phyloP scores from a whole-genome alignment of 768 basidiomycete genomes.

The Kondoa subrosea region DNA sequence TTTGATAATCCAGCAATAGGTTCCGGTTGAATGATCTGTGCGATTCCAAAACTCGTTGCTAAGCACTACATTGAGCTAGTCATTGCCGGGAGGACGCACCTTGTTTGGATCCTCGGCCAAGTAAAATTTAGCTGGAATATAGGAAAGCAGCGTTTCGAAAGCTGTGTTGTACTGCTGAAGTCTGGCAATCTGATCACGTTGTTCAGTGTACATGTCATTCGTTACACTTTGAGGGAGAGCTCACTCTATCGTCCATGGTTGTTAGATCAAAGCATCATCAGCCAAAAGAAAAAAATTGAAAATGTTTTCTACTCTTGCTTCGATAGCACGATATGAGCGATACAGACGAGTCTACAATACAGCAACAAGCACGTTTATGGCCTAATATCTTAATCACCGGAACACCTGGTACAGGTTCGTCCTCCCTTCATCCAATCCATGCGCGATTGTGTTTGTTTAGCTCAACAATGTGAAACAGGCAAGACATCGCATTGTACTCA shows the following conservation, averaged over 20 bases:
- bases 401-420: constrained; percentile 46
- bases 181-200: not conserved
- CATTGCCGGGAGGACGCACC: not conserved
- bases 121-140: constrained; percentile 1
- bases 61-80: not conserved
- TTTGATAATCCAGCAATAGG: not conserved
- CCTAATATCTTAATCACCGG: constrained; percentile 70
- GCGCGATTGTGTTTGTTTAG: not conserved
- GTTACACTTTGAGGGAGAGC: no score
- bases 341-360: no score
- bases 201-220: not conserved
- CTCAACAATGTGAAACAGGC: constrained; percentile 33
- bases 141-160: not conserved
- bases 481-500: constrained; percentile 84
- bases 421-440: not conserved
- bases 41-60: not conserved
- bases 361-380: no score
- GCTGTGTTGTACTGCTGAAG: not conserved
- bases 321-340: no score
- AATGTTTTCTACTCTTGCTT: constrained; percentile 10
- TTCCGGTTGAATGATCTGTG: constrained; percentile 2
- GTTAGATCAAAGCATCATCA: no score
- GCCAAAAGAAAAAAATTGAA: constrained; percentile 1
- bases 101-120: not conserved
- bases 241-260: no score